Evolutionary conservation across 768 basidiomycete species (phyloP).

Genomic region (Tricholoma flavovirens): DNA sequence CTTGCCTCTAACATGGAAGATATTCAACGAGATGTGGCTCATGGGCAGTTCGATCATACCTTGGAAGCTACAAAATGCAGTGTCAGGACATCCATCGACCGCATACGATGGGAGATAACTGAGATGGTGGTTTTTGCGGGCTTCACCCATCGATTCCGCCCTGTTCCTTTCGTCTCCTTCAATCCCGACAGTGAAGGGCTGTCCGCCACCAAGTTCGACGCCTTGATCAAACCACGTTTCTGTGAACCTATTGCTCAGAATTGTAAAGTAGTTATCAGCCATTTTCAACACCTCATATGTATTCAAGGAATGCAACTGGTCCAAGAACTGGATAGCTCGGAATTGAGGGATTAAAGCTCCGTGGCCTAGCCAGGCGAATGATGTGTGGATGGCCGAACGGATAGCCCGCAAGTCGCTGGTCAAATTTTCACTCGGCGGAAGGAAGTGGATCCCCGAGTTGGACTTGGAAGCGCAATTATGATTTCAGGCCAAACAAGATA

Average conservation of each 20-base stretch:
- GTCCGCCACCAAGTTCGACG: constrained; percentile 52
- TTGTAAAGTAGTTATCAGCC: constrained; percentile 67
- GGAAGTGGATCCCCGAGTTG: constrained; percentile 39
- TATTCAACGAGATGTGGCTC: not conserved
- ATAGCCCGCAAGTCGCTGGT: constrained; percentile 46
- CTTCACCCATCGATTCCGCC: constrained; percentile 26
- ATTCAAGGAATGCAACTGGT: constrained; percentile 38
- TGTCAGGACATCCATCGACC: constrained; percentile 46
- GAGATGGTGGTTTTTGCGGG: constrained; percentile 33
- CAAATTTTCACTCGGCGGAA: constrained; percentile 58
- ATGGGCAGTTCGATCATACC: constrained; percentile 23
- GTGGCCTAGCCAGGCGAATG: constrained; percentile 65
- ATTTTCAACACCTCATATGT: constrained; percentile 49
- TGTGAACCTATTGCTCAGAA: constrained; percentile 49
- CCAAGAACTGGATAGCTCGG: constrained; percentile 41
- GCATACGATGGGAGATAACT: constrained; percentile 44
- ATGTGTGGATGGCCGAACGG: constrained; percentile 38
- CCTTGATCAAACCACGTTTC: constrained; percentile 63
- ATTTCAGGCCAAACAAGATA: constrained; percentile 56
- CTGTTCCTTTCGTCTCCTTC: constrained; percentile 56
- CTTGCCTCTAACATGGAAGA: constrained; percentile 18
- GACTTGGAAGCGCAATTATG: constrained; percentile 38
- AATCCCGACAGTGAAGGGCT: constrained; percentile 55
- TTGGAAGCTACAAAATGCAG: constrained; percentile 44
- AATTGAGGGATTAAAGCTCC: constrained; percentile 48